phyloP scores from a whole-genome alignment of 768 basidiomycete species.

The Hericium alpestre region DNA sequence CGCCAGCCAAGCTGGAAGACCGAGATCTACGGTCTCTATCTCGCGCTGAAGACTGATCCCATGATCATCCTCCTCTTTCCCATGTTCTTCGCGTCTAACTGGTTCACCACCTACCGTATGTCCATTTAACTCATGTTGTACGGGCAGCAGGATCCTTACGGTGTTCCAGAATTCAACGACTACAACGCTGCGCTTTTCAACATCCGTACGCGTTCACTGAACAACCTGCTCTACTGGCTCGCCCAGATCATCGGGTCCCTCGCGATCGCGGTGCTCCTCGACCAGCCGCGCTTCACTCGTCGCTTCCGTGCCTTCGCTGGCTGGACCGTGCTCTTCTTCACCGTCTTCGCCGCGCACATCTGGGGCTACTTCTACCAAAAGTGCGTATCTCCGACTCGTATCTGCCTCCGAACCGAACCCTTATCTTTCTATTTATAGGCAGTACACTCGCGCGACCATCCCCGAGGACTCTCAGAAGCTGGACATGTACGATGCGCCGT shows the following conservation, averaged over 20 bases:
- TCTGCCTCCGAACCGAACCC: too few relatives aligned
- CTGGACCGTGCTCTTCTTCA: conserved; percentile 49
- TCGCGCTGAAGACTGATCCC: conserved; percentile 60
- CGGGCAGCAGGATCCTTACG: background rate
- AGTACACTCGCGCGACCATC: conserved; percentile 48
- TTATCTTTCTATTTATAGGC: conserved; percentile 18
- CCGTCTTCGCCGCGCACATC: conserved; percentile 60
- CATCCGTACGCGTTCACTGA: conserved; percentile 69
- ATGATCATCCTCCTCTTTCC: conserved; percentile 68
- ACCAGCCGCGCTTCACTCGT: conserved; percentile 42
- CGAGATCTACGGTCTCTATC: conserved; percentile 59
- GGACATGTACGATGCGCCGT: conserved; percentile 47
- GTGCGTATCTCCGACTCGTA: conserved; percentile 25
- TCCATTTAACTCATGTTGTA: background rate
- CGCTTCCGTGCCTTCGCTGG: conserved; percentile 63
- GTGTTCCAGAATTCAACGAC: conserved; percentile 55
- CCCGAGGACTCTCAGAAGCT: conserved; percentile 33
- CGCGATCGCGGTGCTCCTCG: conserved; percentile 58
- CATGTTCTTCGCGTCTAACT: conserved; percentile 78
- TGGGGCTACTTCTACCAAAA: conserved; percentile 74
- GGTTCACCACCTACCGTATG: conserved; percentile 81
- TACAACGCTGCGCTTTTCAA: conserved; percentile 71
- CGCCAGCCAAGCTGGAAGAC: conserved; percentile 69
- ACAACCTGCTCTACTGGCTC: conserved; percentile 72
- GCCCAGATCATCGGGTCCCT: conserved; percentile 70